Conservation (phyloP, 2,329 filamentous ascomycete species). For the Fusarium palustre region DNA sequence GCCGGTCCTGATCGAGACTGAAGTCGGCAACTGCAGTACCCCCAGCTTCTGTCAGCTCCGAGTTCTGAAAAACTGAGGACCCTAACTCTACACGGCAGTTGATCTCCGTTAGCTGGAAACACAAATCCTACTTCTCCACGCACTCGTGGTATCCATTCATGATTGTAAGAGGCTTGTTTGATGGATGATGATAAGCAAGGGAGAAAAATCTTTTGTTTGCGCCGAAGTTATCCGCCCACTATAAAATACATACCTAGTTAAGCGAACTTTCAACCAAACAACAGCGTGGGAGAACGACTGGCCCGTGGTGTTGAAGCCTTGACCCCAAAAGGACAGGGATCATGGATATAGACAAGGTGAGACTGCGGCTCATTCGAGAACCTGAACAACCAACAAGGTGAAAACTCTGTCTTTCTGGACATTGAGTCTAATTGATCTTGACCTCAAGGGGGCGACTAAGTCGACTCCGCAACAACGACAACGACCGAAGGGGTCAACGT, state of each 20-base stretch:
- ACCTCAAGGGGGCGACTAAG: slow-evolving; percentile 3
- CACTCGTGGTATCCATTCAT: slow-evolving; percentile 3
- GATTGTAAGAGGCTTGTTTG: not conserved
- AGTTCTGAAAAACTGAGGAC: not conserved
- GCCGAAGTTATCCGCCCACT: slow-evolving; percentile 27
- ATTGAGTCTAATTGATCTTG: not conserved
- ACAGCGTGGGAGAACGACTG: slow-evolving; percentile 47
- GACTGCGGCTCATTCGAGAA: slow-evolving; percentile 19
- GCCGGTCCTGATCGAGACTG: slow-evolving; percentile 1
- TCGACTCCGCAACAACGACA: slow-evolving; percentile 17
- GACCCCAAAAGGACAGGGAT: slow-evolving; percentile 20
- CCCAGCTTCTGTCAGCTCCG: slow-evolving; percentile 11
- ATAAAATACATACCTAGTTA: not conserved
- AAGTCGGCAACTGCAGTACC: slow-evolving; percentile 9
- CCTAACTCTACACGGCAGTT: slow-evolving; percentile 21
- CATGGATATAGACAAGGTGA: slow-evolving; percentile 29
- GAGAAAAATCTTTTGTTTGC: not conserved
- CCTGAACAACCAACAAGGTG: slow-evolving; percentile 1
- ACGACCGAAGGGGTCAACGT: slow-evolving; percentile 14
- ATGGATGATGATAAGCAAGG: not conserved
- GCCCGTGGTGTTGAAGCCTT: slow-evolving; percentile 42
- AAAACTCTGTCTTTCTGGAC: slow-evolving; percentile 9
- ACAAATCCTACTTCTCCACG: slow-evolving; percentile 7
- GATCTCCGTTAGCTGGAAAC: slow-evolving; percentile 25
- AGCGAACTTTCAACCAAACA: slow-evolving; percentile 12